Evolutionary conservation across 139 green algal genomes (phyloP), one percentile per base, ranked within the genome.

Genomic region (Yamagishiella unicocca): DNA sequence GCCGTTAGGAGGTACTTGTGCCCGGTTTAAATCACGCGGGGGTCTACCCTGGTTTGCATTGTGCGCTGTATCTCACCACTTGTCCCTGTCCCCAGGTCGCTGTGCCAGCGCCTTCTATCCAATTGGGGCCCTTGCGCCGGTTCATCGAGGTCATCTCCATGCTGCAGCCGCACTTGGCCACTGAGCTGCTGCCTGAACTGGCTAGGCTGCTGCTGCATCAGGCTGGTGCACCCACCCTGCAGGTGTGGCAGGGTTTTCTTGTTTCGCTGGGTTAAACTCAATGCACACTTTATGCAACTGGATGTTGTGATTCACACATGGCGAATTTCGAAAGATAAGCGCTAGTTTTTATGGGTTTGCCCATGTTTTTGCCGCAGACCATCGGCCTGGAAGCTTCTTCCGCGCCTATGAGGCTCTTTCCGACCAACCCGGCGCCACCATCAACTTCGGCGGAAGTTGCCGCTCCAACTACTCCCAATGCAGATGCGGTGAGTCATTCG

Each of bases 121-220:
- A 86, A n/a, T n/a, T 86, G 62, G 80, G 37, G 4, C 80, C 80
- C 4, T n/a, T 86, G 64, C 62, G 64, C 4, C 80, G 68, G 25
- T 86, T 68, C 33, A 1, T 78, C n/a, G 64, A 86, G 80, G 64
- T 77, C 25, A 68, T 86, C 19, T 66, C 64, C 12, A 12, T 40
- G 45, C 80, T 86, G 61, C 45, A 77, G 45, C 80, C 80, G 5
- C 62, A 77, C 5, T 64, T 86, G 61, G 66, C 22, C 43, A 42
- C 80, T 2, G 80, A 86, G 80, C 80, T 86, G 64, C 43, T 77
- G 31, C 62, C 80, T 0, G 80, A 86, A 64, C 43, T 86, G 40
- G 80, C 33, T 3, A 31, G 43, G 5, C 33, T 77, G 80, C 31
- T 77, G 80, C 43, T 86, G 62, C 80, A 86, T 31, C 80, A 86